Conservation (phyloP, 306 rosid genomes). For the cucumber (Cucumis sativus) region DNA sequence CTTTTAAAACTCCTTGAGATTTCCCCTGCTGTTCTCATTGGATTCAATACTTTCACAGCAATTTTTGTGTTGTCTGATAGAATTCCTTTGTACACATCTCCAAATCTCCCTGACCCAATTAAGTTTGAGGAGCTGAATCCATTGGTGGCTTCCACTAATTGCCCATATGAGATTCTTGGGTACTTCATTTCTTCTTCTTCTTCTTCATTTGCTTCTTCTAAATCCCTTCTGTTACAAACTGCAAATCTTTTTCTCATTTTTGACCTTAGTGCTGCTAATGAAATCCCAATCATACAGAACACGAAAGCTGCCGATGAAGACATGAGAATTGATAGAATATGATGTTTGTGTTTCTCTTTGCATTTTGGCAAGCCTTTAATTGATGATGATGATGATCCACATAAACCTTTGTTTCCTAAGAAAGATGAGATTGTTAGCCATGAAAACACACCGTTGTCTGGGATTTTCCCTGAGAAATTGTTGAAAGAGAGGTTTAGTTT, state of each 20-base stretch:
- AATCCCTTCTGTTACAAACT: constrained; percentile 17
- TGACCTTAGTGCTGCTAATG: constrained; percentile 17
- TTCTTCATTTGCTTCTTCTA: constrained; percentile 19
- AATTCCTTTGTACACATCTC: constrained; percentile 71
- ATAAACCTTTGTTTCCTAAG: constrained; percentile 42
- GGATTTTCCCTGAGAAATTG: constrained; percentile 50
- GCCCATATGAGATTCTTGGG: constrained; percentile 64
- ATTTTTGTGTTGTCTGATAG: constrained; percentile 58
- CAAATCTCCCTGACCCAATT: constrained; percentile 77
- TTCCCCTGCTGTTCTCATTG: constrained; percentile 24
- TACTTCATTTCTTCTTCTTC: constrained; percentile 27
- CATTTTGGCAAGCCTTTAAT: constrained; percentile 55
- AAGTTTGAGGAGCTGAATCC: constrained; percentile 58
- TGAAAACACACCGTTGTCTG: constrained; percentile 54
- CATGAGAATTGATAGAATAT: constrained; percentile 32
- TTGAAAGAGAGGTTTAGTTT: constrained; percentile 72
- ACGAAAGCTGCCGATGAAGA: constrained; percentile 41
- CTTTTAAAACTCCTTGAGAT: constrained; percentile 61
- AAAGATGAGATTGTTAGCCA: constrained; percentile 48
- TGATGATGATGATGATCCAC: constrained; percentile 26
- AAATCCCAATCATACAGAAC: constrained; percentile 32
- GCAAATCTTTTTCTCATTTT: constrained; percentile 18
- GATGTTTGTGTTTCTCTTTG: constrained; percentile 27
- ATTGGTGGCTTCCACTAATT: constrained; percentile 65
- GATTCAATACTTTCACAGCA: constrained; percentile 71